phyloP scores from a whole-genome alignment of 2,329 filamentous ascomycete genomes.

The Aurifilum marmelostoma region DNA sequence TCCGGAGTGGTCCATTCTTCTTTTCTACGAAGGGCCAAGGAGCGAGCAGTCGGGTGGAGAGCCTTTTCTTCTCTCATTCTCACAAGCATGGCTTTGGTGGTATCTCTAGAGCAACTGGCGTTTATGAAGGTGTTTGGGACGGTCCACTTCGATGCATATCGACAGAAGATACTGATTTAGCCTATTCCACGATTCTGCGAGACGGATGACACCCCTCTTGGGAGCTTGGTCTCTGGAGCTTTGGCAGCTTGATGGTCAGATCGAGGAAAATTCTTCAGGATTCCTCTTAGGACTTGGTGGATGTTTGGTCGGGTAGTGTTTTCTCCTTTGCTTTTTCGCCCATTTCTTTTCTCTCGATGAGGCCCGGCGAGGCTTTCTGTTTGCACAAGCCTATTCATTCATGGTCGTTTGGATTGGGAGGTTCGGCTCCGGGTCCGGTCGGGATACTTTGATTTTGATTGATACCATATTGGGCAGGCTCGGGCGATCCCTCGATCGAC shows the following conservation, averaged over 20 bases:
- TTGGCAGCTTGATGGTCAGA: not conserved
- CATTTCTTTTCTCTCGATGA: not conserved
- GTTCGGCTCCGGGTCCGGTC: not conserved
- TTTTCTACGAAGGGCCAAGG: not conserved
- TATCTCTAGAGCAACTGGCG: not conserved
- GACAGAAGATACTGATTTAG: not conserved
- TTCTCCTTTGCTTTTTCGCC: not conserved
- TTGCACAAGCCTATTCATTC: not conserved
- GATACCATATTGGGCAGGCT: slow-evolving; percentile 7
- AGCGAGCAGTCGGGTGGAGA: not conserved
- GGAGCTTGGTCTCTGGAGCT: not conserved
- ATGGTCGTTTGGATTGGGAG: not conserved
- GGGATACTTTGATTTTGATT: slow-evolving; percentile 6
- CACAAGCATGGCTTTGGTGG: not conserved
- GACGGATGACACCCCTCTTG: not conserved
- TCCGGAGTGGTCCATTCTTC: not conserved
- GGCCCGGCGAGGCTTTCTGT: not conserved
- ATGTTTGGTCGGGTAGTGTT: not conserved
- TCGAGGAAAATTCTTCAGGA: not conserved
- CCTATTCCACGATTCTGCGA: not conserved
- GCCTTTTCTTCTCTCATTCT: not conserved
- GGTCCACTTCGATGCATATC: not conserved
- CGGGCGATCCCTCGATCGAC: slow-evolving; percentile 1
- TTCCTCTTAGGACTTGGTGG: too few relatives aligned
- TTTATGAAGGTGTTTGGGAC: not conserved